phyloP scores from a whole-genome alignment of 2,329 filamentous ascomycete species.

The Paracamarosporium sp. region DNA sequence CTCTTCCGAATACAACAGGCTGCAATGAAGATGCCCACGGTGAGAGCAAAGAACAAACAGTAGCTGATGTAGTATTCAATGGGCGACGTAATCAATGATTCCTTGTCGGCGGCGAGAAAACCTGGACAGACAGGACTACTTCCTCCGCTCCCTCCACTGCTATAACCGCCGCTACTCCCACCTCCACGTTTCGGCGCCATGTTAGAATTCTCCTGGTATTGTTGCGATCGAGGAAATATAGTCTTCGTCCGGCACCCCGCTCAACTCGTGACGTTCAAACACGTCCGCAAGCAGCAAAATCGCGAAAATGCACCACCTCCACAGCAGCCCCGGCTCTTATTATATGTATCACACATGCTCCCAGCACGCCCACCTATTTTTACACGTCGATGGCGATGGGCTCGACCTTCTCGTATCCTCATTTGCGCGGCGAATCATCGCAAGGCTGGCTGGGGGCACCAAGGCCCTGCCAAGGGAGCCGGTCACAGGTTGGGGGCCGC shows the following conservation, averaged over 20 bases:
- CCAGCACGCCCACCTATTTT: slow-evolving; percentile 19
- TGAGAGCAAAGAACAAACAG: slow-evolving; percentile 26
- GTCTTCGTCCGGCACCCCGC: no score
- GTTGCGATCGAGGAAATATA: not conserved
- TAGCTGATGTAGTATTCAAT: slow-evolving; percentile 22
- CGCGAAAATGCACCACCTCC: not conserved
- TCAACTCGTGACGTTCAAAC: no score
- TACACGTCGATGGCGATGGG: slow-evolving; percentile 12
- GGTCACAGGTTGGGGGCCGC: slow-evolving; percentile 9
- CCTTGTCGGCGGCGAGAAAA: slow-evolving; percentile 18
- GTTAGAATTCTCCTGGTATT: not conserved
- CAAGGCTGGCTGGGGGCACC: slow-evolving; percentile 3
- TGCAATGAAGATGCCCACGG: slow-evolving; percentile 22
- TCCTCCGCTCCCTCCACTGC: slow-evolving; percentile 6
- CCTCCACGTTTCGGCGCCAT: slow-evolving; percentile 34
- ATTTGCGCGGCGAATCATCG: slow-evolving; percentile 21
- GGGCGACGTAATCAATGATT: not conserved
- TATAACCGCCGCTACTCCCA: slow-evolving; percentile 14
- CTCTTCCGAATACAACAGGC: slow-evolving; percentile 25
- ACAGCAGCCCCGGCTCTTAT: slow-evolving; percentile 19
- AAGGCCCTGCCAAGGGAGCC: slow-evolving; percentile 24
- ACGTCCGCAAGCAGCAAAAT: not conserved
- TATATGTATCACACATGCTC: slow-evolving; percentile 13
- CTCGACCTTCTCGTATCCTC: slow-evolving; percentile 21
- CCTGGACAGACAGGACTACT: slow-evolving; percentile 18